Evolutionary conservation across 2,329 filamentous ascomycete species (phyloP).

Genomic region (Sporothrix variecibatus): DNA sequence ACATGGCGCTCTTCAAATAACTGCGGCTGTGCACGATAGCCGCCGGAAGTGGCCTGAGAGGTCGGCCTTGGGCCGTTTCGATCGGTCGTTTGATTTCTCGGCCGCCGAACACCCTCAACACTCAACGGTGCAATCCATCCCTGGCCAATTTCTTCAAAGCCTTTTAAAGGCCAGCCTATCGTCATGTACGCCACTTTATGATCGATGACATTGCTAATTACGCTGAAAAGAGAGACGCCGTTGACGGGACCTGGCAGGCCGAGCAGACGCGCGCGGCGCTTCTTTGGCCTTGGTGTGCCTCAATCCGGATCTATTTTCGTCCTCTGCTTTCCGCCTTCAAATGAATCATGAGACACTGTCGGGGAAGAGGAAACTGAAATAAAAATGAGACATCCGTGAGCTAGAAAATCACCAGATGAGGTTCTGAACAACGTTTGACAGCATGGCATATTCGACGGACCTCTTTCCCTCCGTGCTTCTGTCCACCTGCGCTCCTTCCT

Average conservation of each 20-base stretch:
- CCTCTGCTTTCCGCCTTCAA: background rate
- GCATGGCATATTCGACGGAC: background rate
- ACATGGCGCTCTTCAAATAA: background rate
- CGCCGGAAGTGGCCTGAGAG: conserved; percentile 3
- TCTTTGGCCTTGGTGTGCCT: background rate
- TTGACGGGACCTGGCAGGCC: background rate
- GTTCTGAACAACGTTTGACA: background rate
- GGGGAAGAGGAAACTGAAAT: background rate
- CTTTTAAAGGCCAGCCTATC: background rate
- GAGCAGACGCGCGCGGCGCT: conserved; percentile 4
- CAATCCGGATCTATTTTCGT: background rate
- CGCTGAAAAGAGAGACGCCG: background rate
- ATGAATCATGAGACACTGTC: background rate
- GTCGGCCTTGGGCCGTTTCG: background rate
- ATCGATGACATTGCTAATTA: background rate
- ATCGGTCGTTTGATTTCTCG: background rate
- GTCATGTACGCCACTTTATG: background rate
- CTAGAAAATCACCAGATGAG: background rate
- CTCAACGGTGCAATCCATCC: background rate
- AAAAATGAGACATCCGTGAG: background rate
- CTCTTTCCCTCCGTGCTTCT: conserved; percentile 4
- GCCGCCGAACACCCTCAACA: background rate
- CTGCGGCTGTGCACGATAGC: conserved; percentile 18
- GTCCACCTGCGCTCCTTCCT: background rate
- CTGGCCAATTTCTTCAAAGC: background rate